A percentile compares a stretch with the other conserved stretches of the same genome.
Evolutionary conservation across 768 basidiomycete genomes (phyloP).

Genomic region (Xerocomus spinulosus): DNA sequence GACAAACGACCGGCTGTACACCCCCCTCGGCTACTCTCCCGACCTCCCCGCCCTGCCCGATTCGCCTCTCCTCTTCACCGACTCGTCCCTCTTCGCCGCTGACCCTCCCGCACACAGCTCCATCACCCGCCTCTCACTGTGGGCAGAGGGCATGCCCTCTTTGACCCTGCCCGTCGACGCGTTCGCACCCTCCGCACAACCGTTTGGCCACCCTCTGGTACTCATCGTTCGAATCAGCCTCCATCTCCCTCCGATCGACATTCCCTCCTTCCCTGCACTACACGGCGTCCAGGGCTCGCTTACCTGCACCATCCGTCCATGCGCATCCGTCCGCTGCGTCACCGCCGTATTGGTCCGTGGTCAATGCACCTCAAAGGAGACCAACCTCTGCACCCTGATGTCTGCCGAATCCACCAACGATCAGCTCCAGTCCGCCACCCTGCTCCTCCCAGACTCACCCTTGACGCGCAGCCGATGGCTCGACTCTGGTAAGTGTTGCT

Average conservation of each 20-base stretch:
- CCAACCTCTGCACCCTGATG: slow-evolving; percentile 34
- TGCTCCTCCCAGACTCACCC: slow-evolving; percentile 61
- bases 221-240: slow-evolving; percentile 55
- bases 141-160: slow-evolving; percentile 67
- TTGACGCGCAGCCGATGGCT: slow-evolving; percentile 68
- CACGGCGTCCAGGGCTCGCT: slow-evolving; percentile 62
- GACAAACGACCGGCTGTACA: slow-evolving; percentile 25
- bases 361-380: slow-evolving; percentile 50
- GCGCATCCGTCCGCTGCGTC: slow-evolving; percentile 53
- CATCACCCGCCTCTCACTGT: slow-evolving; percentile 44
- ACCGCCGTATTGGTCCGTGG: slow-evolving; percentile 55
- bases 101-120: slow-evolving; percentile 29
- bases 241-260: slow-evolving; percentile 50
- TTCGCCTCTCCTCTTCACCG: slow-evolving; percentile 26
- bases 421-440: slow-evolving; percentile 44
- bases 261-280: slow-evolving; percentile 48
- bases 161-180: slow-evolving; percentile 57
- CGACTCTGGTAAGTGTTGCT: slow-evolving; percentile 50
- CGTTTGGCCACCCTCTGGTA: slow-evolving; percentile 34
- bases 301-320: slow-evolving; percentile 51
- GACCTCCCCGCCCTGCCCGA: slow-evolving; percentile 23
- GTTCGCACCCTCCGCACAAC: slow-evolving; percentile 38
- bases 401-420: slow-evolving; percentile 47
- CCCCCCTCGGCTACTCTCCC: slow-evolving; percentile 18
- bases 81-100: slow-evolving; percentile 26